phyloP scores from a whole-genome alignment of 306 rosid species.

The Acacia confusa region DNA sequence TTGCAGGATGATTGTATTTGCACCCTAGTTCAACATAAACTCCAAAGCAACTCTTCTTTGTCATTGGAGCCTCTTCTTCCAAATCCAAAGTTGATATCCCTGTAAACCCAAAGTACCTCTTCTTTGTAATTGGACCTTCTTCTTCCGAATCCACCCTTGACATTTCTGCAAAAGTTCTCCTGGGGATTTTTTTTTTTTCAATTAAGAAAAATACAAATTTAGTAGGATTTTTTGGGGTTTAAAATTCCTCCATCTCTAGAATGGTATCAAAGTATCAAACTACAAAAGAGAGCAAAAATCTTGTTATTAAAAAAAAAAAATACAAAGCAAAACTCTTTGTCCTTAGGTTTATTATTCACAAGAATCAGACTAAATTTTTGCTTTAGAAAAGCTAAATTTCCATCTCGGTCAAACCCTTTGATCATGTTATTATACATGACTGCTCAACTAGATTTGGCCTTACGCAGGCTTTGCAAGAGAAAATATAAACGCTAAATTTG shows the following conservation, averaged over 20 bases:
- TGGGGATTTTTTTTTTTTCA: too few relatives aligned
- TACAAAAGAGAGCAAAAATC: neutral
- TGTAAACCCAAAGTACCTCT: neutral
- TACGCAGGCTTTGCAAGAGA: conserved; percentile 28
- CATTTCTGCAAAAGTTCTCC: neutral
- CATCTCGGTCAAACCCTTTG: neutral
- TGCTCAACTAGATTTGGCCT: neutral
- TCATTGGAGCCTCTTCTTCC: neutral
- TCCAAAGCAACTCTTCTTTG: neutral
- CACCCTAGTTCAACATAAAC: neutral
- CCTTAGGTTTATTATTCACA: neutral
- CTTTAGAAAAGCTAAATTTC: neutral
- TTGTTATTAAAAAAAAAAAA: neutral
- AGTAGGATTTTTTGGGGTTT: neutral
- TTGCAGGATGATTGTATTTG: neutral
- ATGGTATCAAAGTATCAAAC: neutral
- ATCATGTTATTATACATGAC: neutral
- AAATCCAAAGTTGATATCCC: neutral
- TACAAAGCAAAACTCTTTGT: neutral
- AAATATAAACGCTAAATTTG: conserved; percentile 34
- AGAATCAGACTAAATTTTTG: neutral
- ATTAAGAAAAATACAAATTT: too few relatives aligned
- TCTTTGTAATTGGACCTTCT: too few relatives aligned
- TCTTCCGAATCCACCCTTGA: neutral
- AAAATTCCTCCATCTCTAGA: neutral